Conservation (phyloP, 2,329 filamentous ascomycete genomes). For the Helotiales sp. region DNA sequence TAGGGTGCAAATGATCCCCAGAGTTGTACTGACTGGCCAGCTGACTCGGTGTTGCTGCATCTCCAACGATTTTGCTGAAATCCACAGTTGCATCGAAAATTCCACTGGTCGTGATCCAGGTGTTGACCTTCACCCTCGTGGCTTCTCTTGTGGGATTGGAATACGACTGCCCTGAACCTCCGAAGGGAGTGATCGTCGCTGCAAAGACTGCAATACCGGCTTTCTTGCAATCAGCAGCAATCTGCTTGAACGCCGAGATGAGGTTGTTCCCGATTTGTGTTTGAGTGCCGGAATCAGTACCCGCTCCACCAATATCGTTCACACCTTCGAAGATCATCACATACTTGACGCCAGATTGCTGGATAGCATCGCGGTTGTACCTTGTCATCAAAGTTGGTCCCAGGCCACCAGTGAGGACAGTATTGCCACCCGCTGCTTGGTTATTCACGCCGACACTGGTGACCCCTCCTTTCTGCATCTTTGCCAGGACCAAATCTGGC, state of each 20-base stretch:
- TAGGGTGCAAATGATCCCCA: conserved; percentile 67
- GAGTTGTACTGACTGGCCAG: conserved; percentile 54
- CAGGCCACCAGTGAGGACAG: conserved; percentile 59
- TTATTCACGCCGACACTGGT: conserved; percentile 58
- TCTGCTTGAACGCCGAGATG: conserved; percentile 56
- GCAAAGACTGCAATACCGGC: conserved; percentile 57
- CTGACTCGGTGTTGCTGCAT: conserved; percentile 48
- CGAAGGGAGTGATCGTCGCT: conserved; percentile 67
- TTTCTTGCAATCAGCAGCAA: conserved; percentile 53
- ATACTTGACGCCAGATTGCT: conserved; percentile 57
- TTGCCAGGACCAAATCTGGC: conserved; percentile 56
- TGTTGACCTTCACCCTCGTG: conserved; percentile 57
- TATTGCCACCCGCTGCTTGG: conserved; percentile 67
- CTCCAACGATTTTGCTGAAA: conserved; percentile 57
- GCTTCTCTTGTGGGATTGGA: conserved; percentile 53
- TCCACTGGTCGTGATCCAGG: conserved; percentile 57
- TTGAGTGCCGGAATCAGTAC: conserved; percentile 47
- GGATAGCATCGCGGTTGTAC: conserved; percentile 62
- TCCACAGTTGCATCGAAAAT: conserved; percentile 62
- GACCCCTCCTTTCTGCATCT: conserved; percentile 47
- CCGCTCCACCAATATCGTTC: conserved; percentile 63
- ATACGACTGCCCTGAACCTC: conserved; percentile 52
- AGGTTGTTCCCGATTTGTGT: conserved; percentile 48
- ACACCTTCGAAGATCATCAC: conserved; percentile 69
- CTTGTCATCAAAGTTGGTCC: conserved; percentile 61